Conservation (phyloP, 495 filamentous ascomycete genomes). For the Massariosphaeria phaeospora region DNA sequence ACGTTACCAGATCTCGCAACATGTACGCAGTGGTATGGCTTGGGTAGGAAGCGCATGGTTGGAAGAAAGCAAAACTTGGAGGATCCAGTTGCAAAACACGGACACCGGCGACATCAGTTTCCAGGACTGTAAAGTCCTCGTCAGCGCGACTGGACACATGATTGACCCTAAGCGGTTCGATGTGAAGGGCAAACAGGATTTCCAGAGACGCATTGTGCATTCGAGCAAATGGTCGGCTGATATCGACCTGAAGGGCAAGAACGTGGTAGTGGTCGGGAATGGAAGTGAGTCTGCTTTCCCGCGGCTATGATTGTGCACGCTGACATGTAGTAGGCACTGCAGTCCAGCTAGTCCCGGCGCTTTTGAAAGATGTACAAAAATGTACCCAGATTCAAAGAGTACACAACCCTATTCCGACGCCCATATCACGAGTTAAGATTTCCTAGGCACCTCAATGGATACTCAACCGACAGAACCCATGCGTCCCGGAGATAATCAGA, state of each 20-base stretch:
- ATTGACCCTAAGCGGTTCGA: background rate
- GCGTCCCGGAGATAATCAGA: too few species aligned
- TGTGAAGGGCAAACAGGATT: background rate
- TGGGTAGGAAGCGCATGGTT: background rate
- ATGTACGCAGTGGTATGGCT: background rate
- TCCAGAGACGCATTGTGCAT: background rate
- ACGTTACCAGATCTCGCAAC: background rate
- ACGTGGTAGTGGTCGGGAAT: background rate
- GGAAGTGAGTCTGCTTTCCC: background rate
- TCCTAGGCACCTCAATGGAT: too few species aligned
- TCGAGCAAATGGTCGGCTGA: background rate
- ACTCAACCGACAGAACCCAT: too few species aligned
- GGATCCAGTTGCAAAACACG: background rate
- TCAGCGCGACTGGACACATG: background rate
- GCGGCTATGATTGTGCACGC: background rate
- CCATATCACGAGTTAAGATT: too few species aligned
- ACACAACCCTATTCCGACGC: too few species aligned
- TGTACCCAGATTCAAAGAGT: too few species aligned
- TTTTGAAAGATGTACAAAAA: too few species aligned
- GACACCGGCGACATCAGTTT: background rate
- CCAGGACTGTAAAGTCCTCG: background rate
- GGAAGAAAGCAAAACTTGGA: background rate
- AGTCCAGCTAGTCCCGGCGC: background rate
- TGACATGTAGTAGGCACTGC: background rate
- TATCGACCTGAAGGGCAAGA: background rate